phyloP scores from a whole-genome alignment of 2,329 filamentous ascomycete species.

The Hypoxylon sp. region DNA sequence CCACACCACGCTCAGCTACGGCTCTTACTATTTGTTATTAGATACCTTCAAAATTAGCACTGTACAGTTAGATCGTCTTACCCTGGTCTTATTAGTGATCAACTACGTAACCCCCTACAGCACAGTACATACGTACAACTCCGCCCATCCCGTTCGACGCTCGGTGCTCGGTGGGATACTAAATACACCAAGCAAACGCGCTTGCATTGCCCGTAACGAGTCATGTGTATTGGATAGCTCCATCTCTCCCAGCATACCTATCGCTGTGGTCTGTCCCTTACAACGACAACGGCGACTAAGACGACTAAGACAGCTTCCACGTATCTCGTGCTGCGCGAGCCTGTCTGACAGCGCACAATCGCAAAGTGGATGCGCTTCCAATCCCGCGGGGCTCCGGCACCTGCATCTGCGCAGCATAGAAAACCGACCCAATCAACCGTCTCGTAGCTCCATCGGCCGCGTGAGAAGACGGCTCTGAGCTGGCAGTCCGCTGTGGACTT shows the following conservation, averaged over 20 bases:
- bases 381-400: slow-evolving; percentile 40
- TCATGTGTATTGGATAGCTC: slow-evolving; percentile 12
- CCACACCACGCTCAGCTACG: not conserved
- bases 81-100: slow-evolving; percentile 12
- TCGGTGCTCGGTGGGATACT: slow-evolving; percentile 27
- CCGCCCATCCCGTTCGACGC: slow-evolving; percentile 20
- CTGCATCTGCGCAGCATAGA: slow-evolving; percentile 31
- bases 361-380: slow-evolving; percentile 35
- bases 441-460: slow-evolving; percentile 16
- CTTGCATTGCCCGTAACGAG: slow-evolving; percentile 4
- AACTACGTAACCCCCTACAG: slow-evolving; percentile 7
- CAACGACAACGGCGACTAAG: not conserved
- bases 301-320: slow-evolving; percentile 33
- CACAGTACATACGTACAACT: not conserved
- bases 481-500: slow-evolving; percentile 29
- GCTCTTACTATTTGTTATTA: not conserved
- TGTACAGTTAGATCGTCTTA: slow-evolving; percentile 15
- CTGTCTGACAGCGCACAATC: slow-evolving; percentile 40
- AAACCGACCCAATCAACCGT: slow-evolving; percentile 33
- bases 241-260: slow-evolving; percentile 15
- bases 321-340: slow-evolving; percentile 31
- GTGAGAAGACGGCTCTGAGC: slow-evolving; percentile 34
- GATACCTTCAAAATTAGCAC: slow-evolving; percentile 17
- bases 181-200: slow-evolving; percentile 6
- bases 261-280: slow-evolving; percentile 14